Base-by-base conservation (phyloP, 345 rosid species). In the Brassica juncea region DNA sequence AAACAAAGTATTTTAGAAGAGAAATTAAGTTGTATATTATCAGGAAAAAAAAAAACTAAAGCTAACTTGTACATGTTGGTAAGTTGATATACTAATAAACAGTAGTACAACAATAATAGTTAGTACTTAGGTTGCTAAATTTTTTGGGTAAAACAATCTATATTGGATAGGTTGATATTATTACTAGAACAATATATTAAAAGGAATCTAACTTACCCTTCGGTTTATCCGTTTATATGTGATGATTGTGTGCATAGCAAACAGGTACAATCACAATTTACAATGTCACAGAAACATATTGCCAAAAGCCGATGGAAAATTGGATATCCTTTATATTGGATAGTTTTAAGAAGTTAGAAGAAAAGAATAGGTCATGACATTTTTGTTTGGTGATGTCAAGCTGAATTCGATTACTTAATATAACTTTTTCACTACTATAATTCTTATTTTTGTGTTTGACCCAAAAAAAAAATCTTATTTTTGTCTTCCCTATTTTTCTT, bases 281-380 rank as follows among this genome's bases (percentile, higher is more conserved):
- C 42, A 35, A 35, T 35, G 42, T 35, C 42, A 35, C 42, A 8
- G 42, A 35, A 59, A 59, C 34, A 58, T 70, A 10, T 16, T 31
- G n/a, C 61, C 62, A 72, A 58, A 4, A 72, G 6, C 47, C 5
- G 55, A 4, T 6, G 10, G 9, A 39, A 9, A 15, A 44, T 30
- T 4, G 44, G 59, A 57, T 57, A 76, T 67, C 57, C 47, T 68
- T 76, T 7, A 16, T 67, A 75, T 27, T 27, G 42, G 21, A 6
- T 47, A 54, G 4, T 31, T 74, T 65, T 16, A 11, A 8, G 54
- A 32, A 32, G 37, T 27, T 27, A 39, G 37, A 55, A 23, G 4
- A 28, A 16, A 9, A 58, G 9, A 23, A 0, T 21, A 59, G 14
- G 4, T 37, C 35, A 35, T 16, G 66, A 4, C 42, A 12, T 73